Percentiles rank a stretch among this genome's conserved stretches.
These are phyloP conservation scores for Quercus parvula DNA, from an alignment of 306 rosid genomes.

Conservation along the genomic window DNA sequence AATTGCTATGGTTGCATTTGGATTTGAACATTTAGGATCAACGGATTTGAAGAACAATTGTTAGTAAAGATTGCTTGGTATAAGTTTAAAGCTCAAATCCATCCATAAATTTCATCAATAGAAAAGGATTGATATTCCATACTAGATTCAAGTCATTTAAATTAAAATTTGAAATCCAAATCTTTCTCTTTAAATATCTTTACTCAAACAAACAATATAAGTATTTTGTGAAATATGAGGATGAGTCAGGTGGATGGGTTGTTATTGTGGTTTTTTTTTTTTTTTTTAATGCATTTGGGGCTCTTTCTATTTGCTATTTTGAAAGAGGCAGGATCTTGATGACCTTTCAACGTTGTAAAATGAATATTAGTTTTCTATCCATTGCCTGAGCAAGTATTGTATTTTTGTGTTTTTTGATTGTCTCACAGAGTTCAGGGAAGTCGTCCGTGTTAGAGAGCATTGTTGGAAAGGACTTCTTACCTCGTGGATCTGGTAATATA, in stretches of 20 bases:
- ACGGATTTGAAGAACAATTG: no score
- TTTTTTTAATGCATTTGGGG: background rate
- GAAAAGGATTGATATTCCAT: no score
- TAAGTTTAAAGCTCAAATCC: no score
- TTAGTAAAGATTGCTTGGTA: no score
- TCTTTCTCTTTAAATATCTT: no score
- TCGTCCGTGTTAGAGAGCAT: constrained; percentile 89
- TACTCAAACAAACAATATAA: background rate
- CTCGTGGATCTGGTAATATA: constrained; percentile 88
- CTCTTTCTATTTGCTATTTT: background rate
- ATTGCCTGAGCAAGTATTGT: background rate
- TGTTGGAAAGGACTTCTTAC: constrained; percentile 95
- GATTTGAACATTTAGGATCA: no score
- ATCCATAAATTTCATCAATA: no score
- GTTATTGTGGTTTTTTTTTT: background rate
- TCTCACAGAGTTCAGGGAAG: constrained; percentile 81
- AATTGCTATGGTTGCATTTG: background rate
- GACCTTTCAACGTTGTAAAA: background rate
- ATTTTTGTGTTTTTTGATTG: constrained; percentile 17
- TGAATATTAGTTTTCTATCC: background rate
- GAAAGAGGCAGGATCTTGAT: background rate
- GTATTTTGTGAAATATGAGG: background rate
- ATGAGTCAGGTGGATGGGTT: background rate
- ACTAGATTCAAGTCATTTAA: no score
- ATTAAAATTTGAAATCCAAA: no score